Base-by-base conservation (phyloP, 768 basidiomycete species). In the Hypsizygus marmoreus region DNA sequence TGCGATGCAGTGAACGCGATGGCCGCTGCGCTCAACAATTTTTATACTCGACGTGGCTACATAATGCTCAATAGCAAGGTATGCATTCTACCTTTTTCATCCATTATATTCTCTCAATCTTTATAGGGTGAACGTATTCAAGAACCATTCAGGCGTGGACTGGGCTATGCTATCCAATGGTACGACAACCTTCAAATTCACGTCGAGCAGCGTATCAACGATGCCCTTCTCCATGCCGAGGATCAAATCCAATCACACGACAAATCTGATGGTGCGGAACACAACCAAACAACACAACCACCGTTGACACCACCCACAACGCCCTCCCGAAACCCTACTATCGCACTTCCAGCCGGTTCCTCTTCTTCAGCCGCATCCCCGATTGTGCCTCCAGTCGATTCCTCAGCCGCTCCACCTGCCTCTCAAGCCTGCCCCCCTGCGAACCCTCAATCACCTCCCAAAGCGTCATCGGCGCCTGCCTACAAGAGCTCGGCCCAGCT, bases 1-100 rank as follows among this genome's bases (percentile, higher is more conserved):
- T 71, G 68, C 14, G 61, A 73, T 43, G 68, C 68, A 3, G 53
- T 71, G 28, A 57, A 61, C 31, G 65, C 56, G 1, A 30, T 66
- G 22, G 53, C 67, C 0, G 30, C 35, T 11, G 61, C 65, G 0
- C 50, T 71, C 2, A 61, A 59, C 17, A 55, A 51, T 0, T 63
- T 65, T 36, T 72, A 73, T 33, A 42, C 23, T 8, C 35, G 53
- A 11, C 54, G 62, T 1, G 66, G 65, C 1, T 69, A 55, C 35
- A 17, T 31, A 3, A 26, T 60, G 1, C 6, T 51, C 0, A 53
- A 62, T 28, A 9, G 16, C 1, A 38, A 53, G 45, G 62, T 67
- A 49, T 37, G 43, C 13, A 3, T 8, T 17, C 35, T 31, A 25
- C 8, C 17, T n/a, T 25, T 10, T 19, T 22, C 12, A 3, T 35